phyloP scores from a whole-genome alignment of 2,329 filamentous ascomycete species.

The Colletotrichum viniferum region DNA sequence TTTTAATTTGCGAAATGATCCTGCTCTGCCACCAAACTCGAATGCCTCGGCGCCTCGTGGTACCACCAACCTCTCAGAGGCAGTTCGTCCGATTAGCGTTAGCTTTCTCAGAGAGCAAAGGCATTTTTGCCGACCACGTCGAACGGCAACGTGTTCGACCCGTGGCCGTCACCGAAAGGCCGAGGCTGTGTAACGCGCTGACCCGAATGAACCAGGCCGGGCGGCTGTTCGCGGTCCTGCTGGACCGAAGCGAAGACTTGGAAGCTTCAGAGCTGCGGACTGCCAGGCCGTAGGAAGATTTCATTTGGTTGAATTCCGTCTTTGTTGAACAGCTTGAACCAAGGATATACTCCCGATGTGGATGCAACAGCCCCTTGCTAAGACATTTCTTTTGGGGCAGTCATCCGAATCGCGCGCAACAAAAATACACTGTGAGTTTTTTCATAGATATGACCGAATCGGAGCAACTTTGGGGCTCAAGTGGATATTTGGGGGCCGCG shows the following conservation, averaged over 20 bases:
- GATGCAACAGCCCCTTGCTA: background rate
- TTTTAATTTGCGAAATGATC: background rate
- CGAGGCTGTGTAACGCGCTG: background rate
- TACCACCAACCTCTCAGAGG: background rate
- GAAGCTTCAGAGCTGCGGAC: background rate
- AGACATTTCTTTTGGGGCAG: background rate
- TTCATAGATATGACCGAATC: background rate
- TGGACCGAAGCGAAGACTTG: background rate
- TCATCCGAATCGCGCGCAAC: background rate
- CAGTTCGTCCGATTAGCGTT: conserved; percentile 5
- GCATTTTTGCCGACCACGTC: background rate
- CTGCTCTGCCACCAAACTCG: background rate
- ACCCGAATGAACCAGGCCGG: background rate
- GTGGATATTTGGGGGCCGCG: conserved; percentile 1
- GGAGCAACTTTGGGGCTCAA: background rate
- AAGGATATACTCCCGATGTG: background rate
- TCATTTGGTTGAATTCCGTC: background rate
- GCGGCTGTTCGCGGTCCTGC: background rate
- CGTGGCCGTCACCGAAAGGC: background rate
- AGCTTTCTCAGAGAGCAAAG: background rate
- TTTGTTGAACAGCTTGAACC: background rate
- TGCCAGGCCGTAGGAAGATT: background rate
- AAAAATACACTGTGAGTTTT: background rate
- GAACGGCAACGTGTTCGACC: background rate
- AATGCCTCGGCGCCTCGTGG: background rate